Conservation (phyloP, 208 protist species). For the Leishmania amazonensis region DNA sequence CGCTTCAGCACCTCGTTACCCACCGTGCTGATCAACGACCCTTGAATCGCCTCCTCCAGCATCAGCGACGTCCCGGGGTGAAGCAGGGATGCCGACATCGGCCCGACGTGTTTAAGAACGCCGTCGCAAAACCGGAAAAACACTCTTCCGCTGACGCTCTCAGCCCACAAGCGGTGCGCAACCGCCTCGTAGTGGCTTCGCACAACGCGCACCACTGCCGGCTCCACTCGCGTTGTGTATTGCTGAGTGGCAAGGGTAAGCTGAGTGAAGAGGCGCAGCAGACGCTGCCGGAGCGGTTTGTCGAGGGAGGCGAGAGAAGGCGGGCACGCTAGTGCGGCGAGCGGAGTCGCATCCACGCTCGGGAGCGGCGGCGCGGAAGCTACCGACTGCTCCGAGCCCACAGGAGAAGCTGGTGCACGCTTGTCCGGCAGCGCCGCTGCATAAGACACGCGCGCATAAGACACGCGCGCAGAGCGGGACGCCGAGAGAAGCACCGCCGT, state of each 20-base stretch:
- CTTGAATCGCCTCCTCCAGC: conserved; percentile 52
- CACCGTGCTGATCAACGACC: conserved; percentile 38
- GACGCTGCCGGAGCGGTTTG: conserved; percentile 15
- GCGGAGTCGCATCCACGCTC: neutral
- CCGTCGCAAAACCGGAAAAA: conserved; percentile 49
- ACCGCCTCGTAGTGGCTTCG: conserved; percentile 35
- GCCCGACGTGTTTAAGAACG: conserved; percentile 36
- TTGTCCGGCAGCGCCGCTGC: conserved; percentile 12
- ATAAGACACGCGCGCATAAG: neutral
- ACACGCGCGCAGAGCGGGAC: neutral
- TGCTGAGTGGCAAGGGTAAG: conserved; percentile 47
- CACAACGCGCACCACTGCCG: conserved; percentile 36
- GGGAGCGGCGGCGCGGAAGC: neutral
- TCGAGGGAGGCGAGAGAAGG: conserved; percentile 21
- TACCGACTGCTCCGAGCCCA: neutral
- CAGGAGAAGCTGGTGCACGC: neutral
- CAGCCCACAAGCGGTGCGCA: conserved; percentile 34
- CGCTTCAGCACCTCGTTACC: conserved; percentile 41
- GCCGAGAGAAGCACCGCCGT: conserved; percentile 22
- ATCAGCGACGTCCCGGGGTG: conserved; percentile 37
- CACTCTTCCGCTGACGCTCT: conserved; percentile 19
- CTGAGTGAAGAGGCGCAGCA: conserved; percentile 48
- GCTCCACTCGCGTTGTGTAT: conserved; percentile 58
- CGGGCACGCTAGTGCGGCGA: conserved; percentile 16
- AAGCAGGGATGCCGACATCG: conserved; percentile 45